Base-by-base conservation (phyloP, 1,284 basidiomycete species). In the Mycena citricolor region DNA sequence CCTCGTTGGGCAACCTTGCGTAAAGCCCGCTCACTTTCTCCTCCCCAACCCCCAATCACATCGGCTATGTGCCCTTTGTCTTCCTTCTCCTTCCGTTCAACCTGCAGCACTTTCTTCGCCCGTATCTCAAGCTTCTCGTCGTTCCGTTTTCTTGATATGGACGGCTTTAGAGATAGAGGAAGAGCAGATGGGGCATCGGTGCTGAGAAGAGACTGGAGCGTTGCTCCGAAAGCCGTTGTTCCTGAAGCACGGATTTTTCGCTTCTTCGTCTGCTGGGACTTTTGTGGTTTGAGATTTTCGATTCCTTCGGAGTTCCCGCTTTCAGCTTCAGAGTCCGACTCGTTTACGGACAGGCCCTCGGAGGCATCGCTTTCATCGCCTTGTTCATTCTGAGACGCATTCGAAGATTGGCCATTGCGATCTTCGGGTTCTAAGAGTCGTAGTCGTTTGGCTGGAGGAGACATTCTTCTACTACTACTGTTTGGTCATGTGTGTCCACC, bases 31-130 rank as follows among this genome's bases (percentile, higher is more conserved):
- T 90, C 88, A 52, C 79, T 72, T 61, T 90, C 87, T 8, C 76
- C 84, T 25, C 87, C 87, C 87, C 88, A 90, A 16, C 86, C 87
- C 34, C 82, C 87, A 54, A 90, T 90, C 4, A 86, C 78, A 61
- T 90, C 87, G 35, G 65, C 77, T 49, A 89, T 71, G 47, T 82
- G 70, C 2, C 82, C 80, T 54, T 72, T 81, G 55, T 90, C 87
- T 55, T 90, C 87, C 54, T 74, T 83, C 52, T 84, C 84, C 63
- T 82, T 90, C 65, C 73, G 80, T 60, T 90, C 86, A 14, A 75
- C 64, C 51, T 78, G 80, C 11, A 87, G 67, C 1, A 79, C 72
- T 53, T 81, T 86, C 61, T 77, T 83, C 2, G 85, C 87, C 57
- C 77, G 77, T 42, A 65, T 62, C 59, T 90, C 86, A 32, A 86